A percentile compares a stretch with the other conserved stretches of the same genome.
These are phyloP conservation scores for Dioscorea alata DNA, from an alignment of 106 monocot genomes.

Conservation along the genomic window DNA sequence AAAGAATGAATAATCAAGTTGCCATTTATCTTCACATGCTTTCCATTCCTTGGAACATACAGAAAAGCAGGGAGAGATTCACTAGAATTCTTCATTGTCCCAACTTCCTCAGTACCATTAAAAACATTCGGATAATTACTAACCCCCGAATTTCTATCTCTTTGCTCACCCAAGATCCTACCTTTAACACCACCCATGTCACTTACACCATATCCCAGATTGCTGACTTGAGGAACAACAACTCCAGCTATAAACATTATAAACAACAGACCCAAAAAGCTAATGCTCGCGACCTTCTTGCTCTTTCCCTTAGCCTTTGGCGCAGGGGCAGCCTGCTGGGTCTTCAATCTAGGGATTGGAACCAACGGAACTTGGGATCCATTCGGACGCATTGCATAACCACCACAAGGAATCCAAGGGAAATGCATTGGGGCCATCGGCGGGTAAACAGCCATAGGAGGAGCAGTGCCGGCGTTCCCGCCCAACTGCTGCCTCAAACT, in stretches of 20 bases:
- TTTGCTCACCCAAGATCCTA: conserved; percentile 10
- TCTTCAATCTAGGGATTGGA: conserved; percentile 72
- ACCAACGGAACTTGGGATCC: conserved; percentile 60
- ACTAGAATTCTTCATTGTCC: conserved; percentile 31
- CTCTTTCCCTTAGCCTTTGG: conserved; percentile 32
- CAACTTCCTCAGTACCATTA: conserved; percentile 22
- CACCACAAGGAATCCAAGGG: conserved; percentile 68
- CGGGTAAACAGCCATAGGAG: conserved; percentile 10
- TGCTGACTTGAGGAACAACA: conserved; percentile 23
- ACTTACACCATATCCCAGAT: conserved; percentile 11
- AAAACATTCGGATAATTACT: conserved; percentile 7
- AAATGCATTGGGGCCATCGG: conserved; percentile 39
- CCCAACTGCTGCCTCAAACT: conserved; percentile 36
- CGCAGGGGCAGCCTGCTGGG: conserved; percentile 35
- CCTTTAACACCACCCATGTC: conserved; percentile 3
- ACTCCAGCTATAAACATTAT: conserved; percentile 22
- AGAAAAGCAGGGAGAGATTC: conserved; percentile 69
- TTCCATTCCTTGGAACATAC: conserved; percentile 88
- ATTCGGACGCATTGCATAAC: conserved; percentile 45
- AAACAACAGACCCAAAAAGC: conserved; percentile 51
- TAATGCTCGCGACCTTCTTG: conserved; percentile 61
- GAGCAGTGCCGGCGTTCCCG: not conserved
- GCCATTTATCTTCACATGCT: conserved; percentile 89
- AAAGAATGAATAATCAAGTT: conserved; percentile 95
- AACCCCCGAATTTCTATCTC: conserved; percentile 40